Evolutionary conservation across 1,284 basidiomycete genomes (phyloP).

Genomic region (Naganishia albida): DNA sequence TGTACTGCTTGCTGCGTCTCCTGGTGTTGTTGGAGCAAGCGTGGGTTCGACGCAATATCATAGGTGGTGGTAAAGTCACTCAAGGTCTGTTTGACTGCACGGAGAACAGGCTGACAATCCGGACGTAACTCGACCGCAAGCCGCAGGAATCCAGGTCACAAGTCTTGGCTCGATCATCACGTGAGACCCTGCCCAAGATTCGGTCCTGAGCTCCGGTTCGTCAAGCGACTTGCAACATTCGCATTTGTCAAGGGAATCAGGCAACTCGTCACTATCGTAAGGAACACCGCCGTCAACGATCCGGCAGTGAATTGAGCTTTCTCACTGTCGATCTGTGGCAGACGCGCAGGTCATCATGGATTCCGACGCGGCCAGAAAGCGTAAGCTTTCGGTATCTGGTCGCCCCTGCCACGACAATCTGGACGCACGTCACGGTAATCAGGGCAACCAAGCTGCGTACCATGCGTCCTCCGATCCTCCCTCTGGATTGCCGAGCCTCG

Average conservation of each 20-base stretch:
- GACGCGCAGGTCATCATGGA: slow-evolving; percentile 15
- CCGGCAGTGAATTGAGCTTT: background rate
- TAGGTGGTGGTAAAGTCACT: background rate
- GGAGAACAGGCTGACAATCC: too few relatives aligned
- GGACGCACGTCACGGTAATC: background rate
- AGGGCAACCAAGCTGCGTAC: slow-evolving; percentile 2
- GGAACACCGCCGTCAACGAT: background rate
- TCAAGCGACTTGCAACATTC: too few relatives aligned
- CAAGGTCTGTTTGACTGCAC: too few relatives aligned
- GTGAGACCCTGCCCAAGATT: background rate
- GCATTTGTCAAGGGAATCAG: too few relatives aligned
- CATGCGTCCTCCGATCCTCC: slow-evolving; percentile 12
- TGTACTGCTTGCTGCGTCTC: background rate
- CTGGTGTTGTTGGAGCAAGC: background rate
- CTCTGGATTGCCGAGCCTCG: slow-evolving; percentile 8
- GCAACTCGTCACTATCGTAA: too few relatives aligned
- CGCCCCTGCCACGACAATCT: background rate
- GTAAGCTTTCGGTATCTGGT: slow-evolving; percentile 18
- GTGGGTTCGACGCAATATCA: background rate
- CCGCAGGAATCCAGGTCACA: too few relatives aligned
- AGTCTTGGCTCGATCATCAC: background rate
- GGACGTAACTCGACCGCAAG: too few relatives aligned
- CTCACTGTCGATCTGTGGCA: background rate
- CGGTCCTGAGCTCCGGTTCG: background rate
- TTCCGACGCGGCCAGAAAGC: slow-evolving; percentile 19